Evolutionary conservation across 1,139 yeast genomes (phyloP), one percentile per base, ranked within the genome.

Genomic region (Suhomyces wounanorum): DNA sequence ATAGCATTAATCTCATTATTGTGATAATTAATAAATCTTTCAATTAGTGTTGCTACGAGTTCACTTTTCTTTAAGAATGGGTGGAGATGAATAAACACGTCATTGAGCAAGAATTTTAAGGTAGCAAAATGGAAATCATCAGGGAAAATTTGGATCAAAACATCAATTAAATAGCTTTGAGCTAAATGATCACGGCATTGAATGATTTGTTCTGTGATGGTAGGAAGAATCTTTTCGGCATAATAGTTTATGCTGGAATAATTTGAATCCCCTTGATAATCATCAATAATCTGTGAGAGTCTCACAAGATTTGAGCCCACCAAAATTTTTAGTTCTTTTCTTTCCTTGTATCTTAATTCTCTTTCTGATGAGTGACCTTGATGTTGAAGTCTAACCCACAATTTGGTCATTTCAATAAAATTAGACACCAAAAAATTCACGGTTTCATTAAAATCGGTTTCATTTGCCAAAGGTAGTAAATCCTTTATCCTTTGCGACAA

Each of bases 381-480:
- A 65, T 92, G 97, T 70, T 94, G 98, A 55, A 91, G 75, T 49
- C 99, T 79, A 1, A 95, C 98, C 99, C 99, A 94, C 45, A 94
- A 75, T 67, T 95, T 94, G 72, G 95, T 94, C 99, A 94, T 94
- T 66, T 94, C 99, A 54, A 92, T 85, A 67, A 94, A 95, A 66
- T 94, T 95, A 31, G 89, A 82, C 51, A 90, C 79, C 43, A 92
- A 81, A 62, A 92, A 92, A 47, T 81, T 81, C 30, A 87, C 81
- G 41, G 94, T 78, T 68, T 86, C 89, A 56, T 81, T 72, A 49
- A 85, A 73, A 55, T 82, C 84, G 7, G 77, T 80, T 40, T 69
- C 70, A 9, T 57, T 65, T 28, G 67, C 55, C 59, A 66, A 61
- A 2, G 92, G 90, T 48, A 89, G 69, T 52, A 87, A 72, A 60